Conservation (phyloP, 164 flowering plant species). For the Saururus chinensis region DNA sequence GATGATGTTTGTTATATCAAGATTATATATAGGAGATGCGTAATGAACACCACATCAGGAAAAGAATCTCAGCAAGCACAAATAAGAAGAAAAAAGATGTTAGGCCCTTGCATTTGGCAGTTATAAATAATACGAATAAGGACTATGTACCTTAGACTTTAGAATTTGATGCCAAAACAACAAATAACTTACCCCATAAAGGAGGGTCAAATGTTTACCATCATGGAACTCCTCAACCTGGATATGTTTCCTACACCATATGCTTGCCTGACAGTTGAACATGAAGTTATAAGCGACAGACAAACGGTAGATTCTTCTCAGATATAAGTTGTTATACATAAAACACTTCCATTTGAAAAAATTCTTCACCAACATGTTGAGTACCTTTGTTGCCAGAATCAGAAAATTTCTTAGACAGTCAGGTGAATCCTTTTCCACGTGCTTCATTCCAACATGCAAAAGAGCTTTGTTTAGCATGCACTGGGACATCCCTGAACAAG, state of each 20-base stretch:
- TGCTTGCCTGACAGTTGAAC: slow-evolving; percentile 44
- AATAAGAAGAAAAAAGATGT: too few relatives aligned
- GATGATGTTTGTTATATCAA: too few relatives aligned
- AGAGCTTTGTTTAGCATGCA: slow-evolving; percentile 65
- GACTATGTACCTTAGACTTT: neutral
- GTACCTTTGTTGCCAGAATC: slow-evolving; percentile 61
- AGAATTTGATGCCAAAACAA: neutral
- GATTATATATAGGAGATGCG: too few relatives aligned
- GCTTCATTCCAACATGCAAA: slow-evolving; percentile 44
- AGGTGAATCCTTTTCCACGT: slow-evolving; percentile 27
- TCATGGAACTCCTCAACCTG: slow-evolving; percentile 63
- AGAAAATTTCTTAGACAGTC: slow-evolving; percentile 35
- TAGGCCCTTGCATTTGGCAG: too few relatives aligned
- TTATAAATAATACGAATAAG: too few relatives aligned
- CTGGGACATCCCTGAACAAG: slow-evolving; percentile 60
- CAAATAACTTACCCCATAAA: slow-evolving; percentile 45
- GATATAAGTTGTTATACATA: neutral
- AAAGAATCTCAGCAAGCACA: too few relatives aligned
- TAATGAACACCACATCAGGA: too few relatives aligned
- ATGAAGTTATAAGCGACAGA: neutral
- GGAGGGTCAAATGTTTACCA: slow-evolving; percentile 45
- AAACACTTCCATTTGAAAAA: neutral
- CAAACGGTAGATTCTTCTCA: neutral
- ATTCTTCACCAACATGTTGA: neutral
- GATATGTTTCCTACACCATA: slow-evolving; percentile 75